Base-by-base conservation (phyloP, 2,329 filamentous ascomycete genomes). In the Colletotrichum sojae region DNA sequence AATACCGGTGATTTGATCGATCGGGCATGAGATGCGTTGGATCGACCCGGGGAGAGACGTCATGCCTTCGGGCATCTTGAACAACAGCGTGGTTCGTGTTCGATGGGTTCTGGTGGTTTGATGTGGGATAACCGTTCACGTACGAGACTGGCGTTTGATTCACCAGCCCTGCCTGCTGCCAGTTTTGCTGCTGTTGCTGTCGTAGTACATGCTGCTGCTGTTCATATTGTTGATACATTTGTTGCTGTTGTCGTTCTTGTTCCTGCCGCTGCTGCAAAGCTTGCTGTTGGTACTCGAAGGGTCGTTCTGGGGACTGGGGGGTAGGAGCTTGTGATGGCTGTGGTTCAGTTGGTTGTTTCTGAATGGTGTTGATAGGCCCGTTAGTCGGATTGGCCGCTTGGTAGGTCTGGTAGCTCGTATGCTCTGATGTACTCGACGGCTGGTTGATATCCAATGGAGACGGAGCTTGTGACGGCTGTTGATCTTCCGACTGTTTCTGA, bases 381-480 rank as follows among this genome's bases (percentile, higher is more conserved):
- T n/a, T 27, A 18, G 56, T 43, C 20, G 77, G 77, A 8, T 43
- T 43, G 13, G 40, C 10, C 10, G 15, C 5, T 13, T 43, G 40
- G 40, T 15, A 43, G 16, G 15, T 5, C 40, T 43, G 40, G 13
- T 43, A 13, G 16, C 5, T 43, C 40, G 40, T 43, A 6, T 43
- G 40, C 40, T 48, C 45, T 48, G 45, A 9, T 6, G 74, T 72
- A 49, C 78, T 82, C 12, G 78, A 79, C 0, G 80, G 80, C 5
- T 81, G 82, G 85, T 86, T 87, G 39, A 87, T 83, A 57, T 86
- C 83, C 82, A 86, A 36, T 3, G 31, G 31, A 6, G 31, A 36
- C 10, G 31, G 31, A 36, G 31, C 31, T 36, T 51, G 45, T 6
- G 45, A 16, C 45, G 16, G 45, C 18, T 46, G 16, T 9, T 16